Percentiles rank a stretch among this genome's conserved stretches.
These are phyloP conservation scores for Phytophthora macrochlamydospora DNA, from an alignment of 352 stramenopile genomes.

Conservation along the genomic window DNA sequence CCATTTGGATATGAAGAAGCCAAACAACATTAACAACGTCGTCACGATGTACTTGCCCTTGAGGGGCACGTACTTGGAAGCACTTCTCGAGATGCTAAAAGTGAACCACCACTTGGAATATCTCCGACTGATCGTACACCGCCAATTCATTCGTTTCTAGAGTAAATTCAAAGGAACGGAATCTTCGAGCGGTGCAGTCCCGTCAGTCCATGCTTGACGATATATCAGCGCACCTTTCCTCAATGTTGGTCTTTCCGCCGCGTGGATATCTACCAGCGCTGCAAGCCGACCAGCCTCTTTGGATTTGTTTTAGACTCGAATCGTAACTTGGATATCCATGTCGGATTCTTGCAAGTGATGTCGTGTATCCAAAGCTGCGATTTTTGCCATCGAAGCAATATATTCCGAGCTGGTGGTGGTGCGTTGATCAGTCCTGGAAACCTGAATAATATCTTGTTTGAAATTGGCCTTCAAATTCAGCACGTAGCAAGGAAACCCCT, in stretches of 20 bases:
- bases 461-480: background rate
- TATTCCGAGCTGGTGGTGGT: background rate
- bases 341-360: background rate
- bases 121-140: constrained; percentile 3
- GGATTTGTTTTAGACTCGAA: background rate
- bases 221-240: too few species aligned
- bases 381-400: background rate
- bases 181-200: too few species aligned
- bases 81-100: constrained; percentile 12
- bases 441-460: background rate
- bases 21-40: background rate
- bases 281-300: too few species aligned
- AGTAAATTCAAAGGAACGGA: too few species aligned
- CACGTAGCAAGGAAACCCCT: background rate
- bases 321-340: background rate
- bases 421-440: background rate
- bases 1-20: constrained; percentile 10
- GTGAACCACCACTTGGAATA: constrained; percentile 17
- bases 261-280: too few species aligned
- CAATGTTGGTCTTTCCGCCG: too few species aligned
- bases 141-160: too few species aligned
- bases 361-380: background rate
- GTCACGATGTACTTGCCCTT: background rate
- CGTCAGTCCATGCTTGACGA: too few species aligned
- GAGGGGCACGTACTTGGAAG: background rate